Base-by-base conservation (phyloP, 768 basidiomycete genomes). In the Lentinula lateritia region DNA sequence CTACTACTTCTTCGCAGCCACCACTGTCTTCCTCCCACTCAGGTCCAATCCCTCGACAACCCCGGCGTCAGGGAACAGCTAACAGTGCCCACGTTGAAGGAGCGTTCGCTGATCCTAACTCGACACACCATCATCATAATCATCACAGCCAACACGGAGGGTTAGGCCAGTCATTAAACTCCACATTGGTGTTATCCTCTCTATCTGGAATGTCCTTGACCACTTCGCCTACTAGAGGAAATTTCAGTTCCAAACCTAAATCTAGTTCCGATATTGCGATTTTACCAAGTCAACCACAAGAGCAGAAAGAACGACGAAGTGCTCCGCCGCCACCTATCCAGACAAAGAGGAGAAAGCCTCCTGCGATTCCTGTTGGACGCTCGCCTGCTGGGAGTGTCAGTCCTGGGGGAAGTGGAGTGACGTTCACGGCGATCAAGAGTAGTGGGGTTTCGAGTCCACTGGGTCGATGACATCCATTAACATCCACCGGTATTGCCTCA, bases 261-360 rank as follows among this genome's bases (percentile, higher is more conserved):
- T 66, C 73, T 5, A 61, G 68, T 7, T 60, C 61, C 23, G 50
- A 68, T 61, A 39, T 66, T 38, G 66, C 63, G 35, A 62, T 48
- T 39, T 67, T 43, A 58, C 62, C 57, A 58, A 42, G 62, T 10
- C 63, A 68, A 50, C 58, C 61, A 36, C 65, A 64, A 39, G 69
- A 68, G n/a, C 68, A 62, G 34, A 71, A 70, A 55, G 73, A 68
- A 36, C 78, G 52, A 35, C 20, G 53, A 20, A 48, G 81, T 59
- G 73, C 84, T 60, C 75, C 80, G 4, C 81, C 89, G 2, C 86
- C 89, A 0, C 85, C 90, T n/a, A 81, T 85, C 9, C 87, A 88
- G 18, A 80, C 80, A 3, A 84, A 85, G 67, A 78, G 89, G 50
- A 75, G 90, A 67, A 89, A 88, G 66, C 85, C 90, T 1, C 90